Percentiles rank a stretch among this genome's conserved stretches.
Conservation (phyloP, 2,329 filamentous ascomycete genomes). For the Aspergillus sergii region DNA sequence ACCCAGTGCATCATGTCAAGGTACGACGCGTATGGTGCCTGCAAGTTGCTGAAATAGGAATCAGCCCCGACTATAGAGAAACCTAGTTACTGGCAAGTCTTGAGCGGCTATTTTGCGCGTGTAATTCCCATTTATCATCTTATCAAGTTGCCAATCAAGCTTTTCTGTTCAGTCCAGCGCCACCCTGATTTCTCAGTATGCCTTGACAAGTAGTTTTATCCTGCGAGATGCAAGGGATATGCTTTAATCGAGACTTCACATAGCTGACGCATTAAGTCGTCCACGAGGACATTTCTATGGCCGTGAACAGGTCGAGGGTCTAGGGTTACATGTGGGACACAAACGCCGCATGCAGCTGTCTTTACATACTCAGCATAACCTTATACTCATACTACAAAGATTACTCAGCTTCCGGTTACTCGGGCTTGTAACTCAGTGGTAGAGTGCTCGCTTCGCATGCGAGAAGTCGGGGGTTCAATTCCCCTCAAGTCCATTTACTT, state of each 20-base stretch:
- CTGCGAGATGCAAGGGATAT: neutral
- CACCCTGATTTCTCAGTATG: neutral
- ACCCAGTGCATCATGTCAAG: neutral
- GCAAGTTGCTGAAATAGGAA: neutral
- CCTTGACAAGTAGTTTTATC: neutral
- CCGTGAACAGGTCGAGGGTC: neutral
- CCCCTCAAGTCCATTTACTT: neutral
- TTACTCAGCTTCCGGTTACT: neutral
- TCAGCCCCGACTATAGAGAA: neutral
- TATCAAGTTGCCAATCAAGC: neutral
- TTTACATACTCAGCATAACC: too few relatives aligned
- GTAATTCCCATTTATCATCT: neutral
- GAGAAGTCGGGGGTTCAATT: conserved; percentile 8
- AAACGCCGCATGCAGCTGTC: neutral
- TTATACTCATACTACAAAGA: accelerated
- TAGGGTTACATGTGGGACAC: neutral
- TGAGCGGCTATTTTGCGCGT: neutral
- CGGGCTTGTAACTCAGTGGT: conserved; percentile 5
- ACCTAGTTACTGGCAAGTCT: neutral
- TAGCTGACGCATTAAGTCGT: neutral
- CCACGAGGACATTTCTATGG: neutral
- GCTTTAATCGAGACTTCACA: neutral
- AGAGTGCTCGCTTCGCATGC: conserved; percentile 7
- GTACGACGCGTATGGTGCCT: neutral
- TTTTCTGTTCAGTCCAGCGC: neutral